Evolutionary conservation across 2,329 filamentous ascomycete genomes (phyloP).

Genomic region (Dactylellina parvicollis): DNA sequence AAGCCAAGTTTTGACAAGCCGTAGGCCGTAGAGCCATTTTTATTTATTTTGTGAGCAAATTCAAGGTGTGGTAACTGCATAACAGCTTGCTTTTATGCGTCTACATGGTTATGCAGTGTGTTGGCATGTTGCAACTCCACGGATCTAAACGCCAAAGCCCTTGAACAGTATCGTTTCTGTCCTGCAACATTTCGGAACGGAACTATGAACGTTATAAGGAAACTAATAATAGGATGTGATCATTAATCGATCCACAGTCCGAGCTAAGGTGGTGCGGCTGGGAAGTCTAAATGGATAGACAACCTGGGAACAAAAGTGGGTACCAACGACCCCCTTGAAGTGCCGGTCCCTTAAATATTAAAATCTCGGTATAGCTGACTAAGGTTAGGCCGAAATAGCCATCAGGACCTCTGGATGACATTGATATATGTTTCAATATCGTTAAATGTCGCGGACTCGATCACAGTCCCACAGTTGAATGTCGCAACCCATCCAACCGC

Average conservation of each 20-base stretch:
- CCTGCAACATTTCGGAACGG: slow-evolving; percentile 7
- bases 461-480: neutral
- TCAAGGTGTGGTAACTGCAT: slow-evolving; percentile 23
- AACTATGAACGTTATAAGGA: slow-evolving; percentile 7
- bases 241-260: slow-evolving; percentile 2
- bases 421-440: slow-evolving; percentile 21
- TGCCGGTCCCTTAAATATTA: slow-evolving; percentile 15
- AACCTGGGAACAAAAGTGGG: neutral
- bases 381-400: slow-evolving; percentile 3
- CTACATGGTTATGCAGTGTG: slow-evolving; percentile 22
- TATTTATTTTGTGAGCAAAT: slow-evolving; percentile 29
- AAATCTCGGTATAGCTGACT: slow-evolving; percentile 30
- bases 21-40: neutral
- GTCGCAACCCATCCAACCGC: neutral
- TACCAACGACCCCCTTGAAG: too few relatives aligned
- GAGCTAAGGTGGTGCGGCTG: slow-evolving; percentile 40
- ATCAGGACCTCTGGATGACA: slow-evolving; percentile 4
- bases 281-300: slow-evolving; percentile 16
- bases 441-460: slow-evolving; percentile 3
- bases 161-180: neutral
- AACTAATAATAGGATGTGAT: slow-evolving; percentile 35
- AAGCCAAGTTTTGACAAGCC: slow-evolving; percentile 13
- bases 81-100: slow-evolving; percentile 18
- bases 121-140: slow-evolving; percentile 35
- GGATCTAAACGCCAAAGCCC: slow-evolving; percentile 1